A percentile compares a stretch with the other conserved stretches of the same genome.
Evolutionary conservation across 2,329 filamentous ascomycete species (phyloP).

Genomic region (Xylariomycetidae sp.): DNA sequence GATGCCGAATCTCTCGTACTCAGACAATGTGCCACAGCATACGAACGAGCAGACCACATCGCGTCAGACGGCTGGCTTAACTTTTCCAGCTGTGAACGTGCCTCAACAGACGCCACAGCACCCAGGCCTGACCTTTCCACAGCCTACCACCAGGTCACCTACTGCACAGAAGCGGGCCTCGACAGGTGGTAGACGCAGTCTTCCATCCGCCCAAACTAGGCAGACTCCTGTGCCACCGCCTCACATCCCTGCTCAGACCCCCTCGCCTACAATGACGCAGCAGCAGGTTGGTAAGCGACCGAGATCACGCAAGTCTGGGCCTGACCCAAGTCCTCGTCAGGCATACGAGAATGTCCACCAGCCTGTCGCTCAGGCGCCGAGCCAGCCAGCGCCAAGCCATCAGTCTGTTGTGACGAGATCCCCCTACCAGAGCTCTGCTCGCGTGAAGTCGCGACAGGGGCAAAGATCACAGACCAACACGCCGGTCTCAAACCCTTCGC

Average conservation of each 20-base stretch:
- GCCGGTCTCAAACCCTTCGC: constrained; percentile 17
- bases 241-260: constrained; percentile 12
- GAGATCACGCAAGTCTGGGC: constrained; percentile 15
- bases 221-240: constrained; percentile 19
- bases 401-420: constrained; percentile 23
- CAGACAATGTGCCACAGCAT: too few relatives aligned
- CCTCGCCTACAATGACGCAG: constrained; percentile 14
- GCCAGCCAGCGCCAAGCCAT: constrained; percentile 21
- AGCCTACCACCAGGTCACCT: not conserved
- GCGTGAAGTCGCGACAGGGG: constrained; percentile 19
- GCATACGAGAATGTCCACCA: constrained; percentile 15
- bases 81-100: constrained; percentile 8
- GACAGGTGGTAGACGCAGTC: constrained; percentile 15
- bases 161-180: not conserved
- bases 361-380: too few relatives aligned
- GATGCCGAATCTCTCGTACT: too few relatives aligned
- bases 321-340: constrained; percentile 14
- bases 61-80: constrained; percentile 8
- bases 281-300: constrained; percentile 17
- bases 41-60: not conserved
- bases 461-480: constrained; percentile 23
- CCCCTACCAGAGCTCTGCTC: constrained; percentile 20
- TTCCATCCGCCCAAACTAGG: constrained; percentile 16
- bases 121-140: constrained; percentile 2
- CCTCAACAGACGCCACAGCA: constrained; percentile 4